Conservation (phyloP, 164 flowering plant genomes). For the Protea cynaroides region DNA sequence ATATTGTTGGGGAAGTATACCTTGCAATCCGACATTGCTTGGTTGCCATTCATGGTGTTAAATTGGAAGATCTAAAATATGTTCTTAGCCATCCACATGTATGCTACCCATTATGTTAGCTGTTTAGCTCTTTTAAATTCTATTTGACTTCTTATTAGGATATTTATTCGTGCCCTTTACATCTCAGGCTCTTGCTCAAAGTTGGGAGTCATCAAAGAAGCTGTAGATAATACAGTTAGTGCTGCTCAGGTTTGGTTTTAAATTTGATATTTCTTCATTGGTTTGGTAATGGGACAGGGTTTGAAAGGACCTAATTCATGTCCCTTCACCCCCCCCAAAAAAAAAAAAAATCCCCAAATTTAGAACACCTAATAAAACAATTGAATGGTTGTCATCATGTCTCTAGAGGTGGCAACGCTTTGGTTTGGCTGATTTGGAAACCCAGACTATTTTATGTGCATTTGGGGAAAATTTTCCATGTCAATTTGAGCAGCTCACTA, state of each 20-base stretch:
- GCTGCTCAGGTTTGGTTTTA: slow-evolving; percentile 71
- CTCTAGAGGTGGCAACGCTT: no score
- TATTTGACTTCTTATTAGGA: background rate
- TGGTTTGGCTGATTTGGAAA: no score
- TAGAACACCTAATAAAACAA: background rate
- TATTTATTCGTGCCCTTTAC: slow-evolving; percentile 1
- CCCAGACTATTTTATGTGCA: no score
- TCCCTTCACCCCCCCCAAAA: no score
- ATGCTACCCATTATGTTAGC: slow-evolving; percentile 7
- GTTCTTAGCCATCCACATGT: slow-evolving; percentile 98
- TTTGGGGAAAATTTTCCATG: no score
- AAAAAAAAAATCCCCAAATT: no score
- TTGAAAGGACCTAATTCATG: no score
- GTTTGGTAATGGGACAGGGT: no score
- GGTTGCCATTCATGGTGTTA: slow-evolving; percentile 72
- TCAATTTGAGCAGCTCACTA: no score
- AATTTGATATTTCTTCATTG: background rate
- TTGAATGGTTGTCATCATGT: background rate
- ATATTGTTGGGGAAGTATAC: slow-evolving; percentile 96
- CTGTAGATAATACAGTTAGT: slow-evolving; percentile 94
- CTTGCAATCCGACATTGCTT: slow-evolving; percentile 78
- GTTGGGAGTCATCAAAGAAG: slow-evolving; percentile 87
- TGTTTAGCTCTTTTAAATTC: background rate
- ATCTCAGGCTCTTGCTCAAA: slow-evolving; percentile 88
- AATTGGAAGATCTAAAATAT: slow-evolving; percentile 59